Conservation (phyloP, 441 rosid genomes). For the Populus hybrid region DNA sequence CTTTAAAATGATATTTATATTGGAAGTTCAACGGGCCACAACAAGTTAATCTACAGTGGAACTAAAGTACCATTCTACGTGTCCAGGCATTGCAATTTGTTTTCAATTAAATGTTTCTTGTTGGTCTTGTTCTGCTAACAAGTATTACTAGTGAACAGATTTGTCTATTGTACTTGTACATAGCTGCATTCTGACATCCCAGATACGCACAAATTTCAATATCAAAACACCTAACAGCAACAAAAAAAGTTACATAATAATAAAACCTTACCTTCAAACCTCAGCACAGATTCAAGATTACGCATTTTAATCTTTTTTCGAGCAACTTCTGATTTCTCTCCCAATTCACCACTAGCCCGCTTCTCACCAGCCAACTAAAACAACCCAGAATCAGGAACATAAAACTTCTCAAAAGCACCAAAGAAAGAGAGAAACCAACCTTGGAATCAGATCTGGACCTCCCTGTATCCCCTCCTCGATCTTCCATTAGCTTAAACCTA, state of each 20-base stretch:
- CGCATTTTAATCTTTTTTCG: constrained; percentile 51
- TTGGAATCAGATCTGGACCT: constrained; percentile 40
- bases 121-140: not conserved
- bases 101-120: too few species aligned
- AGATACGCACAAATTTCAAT: not conserved
- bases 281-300: constrained; percentile 41
- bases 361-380: constrained; percentile 43
- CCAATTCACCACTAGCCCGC: constrained; percentile 29
- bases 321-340: constrained; percentile 8
- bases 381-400: not conserved
- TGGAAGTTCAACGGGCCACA: not conserved
- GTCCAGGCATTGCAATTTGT: not conserved
- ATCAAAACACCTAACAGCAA: not conserved
- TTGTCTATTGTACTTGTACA: not conserved
- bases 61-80: not conserved
- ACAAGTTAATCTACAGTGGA: not conserved
- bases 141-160: not conserved
- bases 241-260: constrained; percentile 10
- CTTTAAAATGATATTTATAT: not conserved
- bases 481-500: constrained; percentile 35
- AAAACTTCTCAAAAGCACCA: not conserved
- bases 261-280: constrained; percentile 40
- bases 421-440: constrained; percentile 30
- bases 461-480: constrained; percentile 28
- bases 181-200: not conserved